These are phyloP conservation scores for Parathielavia appendiculata DNA, from an alignment of 495 filamentous ascomycete genomes.

Conservation along the genomic window DNA sequence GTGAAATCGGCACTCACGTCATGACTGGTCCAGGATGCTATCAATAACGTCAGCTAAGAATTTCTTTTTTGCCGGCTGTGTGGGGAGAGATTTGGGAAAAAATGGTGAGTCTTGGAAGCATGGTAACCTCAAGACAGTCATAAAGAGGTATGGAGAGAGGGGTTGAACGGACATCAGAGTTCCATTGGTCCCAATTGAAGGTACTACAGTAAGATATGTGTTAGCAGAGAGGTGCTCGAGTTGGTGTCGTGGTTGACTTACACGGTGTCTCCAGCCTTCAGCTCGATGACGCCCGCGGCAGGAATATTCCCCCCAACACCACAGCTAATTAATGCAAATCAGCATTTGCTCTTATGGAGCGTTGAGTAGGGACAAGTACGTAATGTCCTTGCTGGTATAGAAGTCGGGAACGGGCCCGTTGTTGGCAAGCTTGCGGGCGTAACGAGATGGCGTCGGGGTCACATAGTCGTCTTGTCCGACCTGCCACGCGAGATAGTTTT, in stretches of 20 bases:
- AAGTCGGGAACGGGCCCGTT: conserved; percentile 26
- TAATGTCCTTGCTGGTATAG: conserved; percentile 17
- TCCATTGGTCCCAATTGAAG: conserved; percentile 24
- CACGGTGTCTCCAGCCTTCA: conserved; percentile 24
- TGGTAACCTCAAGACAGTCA: too few relatives aligned
- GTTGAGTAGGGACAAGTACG: neutral
- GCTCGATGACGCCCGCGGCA: conserved; percentile 17
- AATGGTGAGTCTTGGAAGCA: too few relatives aligned
- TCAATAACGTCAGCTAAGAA: too few relatives aligned
- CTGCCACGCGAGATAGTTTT: conserved; percentile 24
- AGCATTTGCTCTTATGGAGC: neutral
- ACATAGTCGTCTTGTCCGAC: conserved; percentile 23
- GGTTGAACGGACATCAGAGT: neutral
- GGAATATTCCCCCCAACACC: conserved; percentile 19
- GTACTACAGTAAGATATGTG: neutral
- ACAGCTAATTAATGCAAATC: conserved; percentile 8
- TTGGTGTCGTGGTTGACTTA: neutral
- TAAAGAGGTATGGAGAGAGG: neutral
- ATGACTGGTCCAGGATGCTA: conserved; percentile 13
- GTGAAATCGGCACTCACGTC: conserved; percentile 9
- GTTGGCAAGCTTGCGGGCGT: conserved; percentile 17
- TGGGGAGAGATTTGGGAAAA: too few relatives aligned
- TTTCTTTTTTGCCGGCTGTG: too few relatives aligned
- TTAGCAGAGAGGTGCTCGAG: neutral
- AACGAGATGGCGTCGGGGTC: conserved; percentile 19